Conservation (phyloP, 805 yeast species). For the Wickerhamomyces canadensis region DNA sequence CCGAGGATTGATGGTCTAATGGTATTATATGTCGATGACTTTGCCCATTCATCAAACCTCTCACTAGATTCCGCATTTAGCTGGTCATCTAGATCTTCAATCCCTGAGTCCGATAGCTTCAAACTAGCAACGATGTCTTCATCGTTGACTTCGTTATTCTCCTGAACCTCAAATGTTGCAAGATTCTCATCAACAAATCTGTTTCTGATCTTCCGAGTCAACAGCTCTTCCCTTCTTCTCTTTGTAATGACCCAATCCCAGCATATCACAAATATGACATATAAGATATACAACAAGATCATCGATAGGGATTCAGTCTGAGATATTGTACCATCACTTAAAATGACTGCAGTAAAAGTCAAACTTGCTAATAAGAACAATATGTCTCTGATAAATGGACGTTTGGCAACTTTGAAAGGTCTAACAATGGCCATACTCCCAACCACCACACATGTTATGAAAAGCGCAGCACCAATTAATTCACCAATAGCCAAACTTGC, state of each 20-base stretch:
- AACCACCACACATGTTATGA: slow-evolving; percentile 75
- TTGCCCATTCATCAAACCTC: slow-evolving; percentile 17
- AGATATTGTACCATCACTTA: slow-evolving; percentile 55
- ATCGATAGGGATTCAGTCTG: slow-evolving; percentile 50
- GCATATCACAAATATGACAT: slow-evolving; percentile 44
- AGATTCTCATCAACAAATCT: slow-evolving; percentile 10
- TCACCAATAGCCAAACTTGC: slow-evolving; percentile 84
- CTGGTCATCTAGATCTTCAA: slow-evolving; percentile 14
- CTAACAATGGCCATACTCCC: slow-evolving; percentile 71
- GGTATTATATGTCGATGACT: slow-evolving; percentile 6
- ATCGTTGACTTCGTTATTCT: slow-evolving; percentile 19
- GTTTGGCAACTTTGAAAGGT: slow-evolving; percentile 55
- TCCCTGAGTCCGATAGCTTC: slow-evolving; percentile 4
- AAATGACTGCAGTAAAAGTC: slow-evolving; percentile 41
- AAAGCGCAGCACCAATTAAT: slow-evolving; percentile 84
- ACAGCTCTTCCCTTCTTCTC: slow-evolving; percentile 12
- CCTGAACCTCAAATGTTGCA: slow-evolving; percentile 10
- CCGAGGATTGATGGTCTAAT: slow-evolving; percentile 21
- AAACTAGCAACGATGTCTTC: slow-evolving; percentile 15
- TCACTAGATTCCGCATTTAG: slow-evolving; percentile 6
- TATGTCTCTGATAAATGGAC: slow-evolving; percentile 41
- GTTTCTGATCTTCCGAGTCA: slow-evolving; percentile 22
- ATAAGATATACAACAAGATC: slow-evolving; percentile 49
- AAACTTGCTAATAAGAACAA: slow-evolving; percentile 47
- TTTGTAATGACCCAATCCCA: slow-evolving; percentile 20